Evolutionary conservation across 345 rosid genomes (phyloP).

Genomic region (Eucalyptus camaldulensis): DNA sequence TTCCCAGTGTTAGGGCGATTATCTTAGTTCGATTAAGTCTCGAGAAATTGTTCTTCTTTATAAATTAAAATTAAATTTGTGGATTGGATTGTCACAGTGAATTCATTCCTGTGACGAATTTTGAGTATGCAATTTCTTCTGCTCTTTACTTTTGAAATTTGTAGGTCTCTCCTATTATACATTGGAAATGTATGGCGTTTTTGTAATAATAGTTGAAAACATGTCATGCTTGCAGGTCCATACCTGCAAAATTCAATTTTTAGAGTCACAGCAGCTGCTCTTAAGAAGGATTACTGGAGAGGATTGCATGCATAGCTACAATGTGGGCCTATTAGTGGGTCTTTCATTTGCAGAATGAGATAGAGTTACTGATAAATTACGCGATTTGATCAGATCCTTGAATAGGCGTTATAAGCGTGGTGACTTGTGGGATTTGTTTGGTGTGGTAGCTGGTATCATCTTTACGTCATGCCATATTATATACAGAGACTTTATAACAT

Average conservation of each 20-base stretch:
- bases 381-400: neutral
- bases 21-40: neutral
- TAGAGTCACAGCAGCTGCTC: neutral
- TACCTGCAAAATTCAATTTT: neutral
- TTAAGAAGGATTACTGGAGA: neutral
- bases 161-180: neutral
- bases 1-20: neutral
- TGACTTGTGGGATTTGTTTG: constrained; percentile 1
- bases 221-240: neutral
- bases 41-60: neutral
- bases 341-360: neutral
- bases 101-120: neutral
- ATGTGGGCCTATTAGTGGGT: neutral
- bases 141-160: neutral
- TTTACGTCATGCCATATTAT: constrained; percentile 51
- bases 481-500: constrained; percentile 79
- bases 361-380: neutral
- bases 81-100: neutral
- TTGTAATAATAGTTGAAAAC: neutral
- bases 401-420: constrained; percentile 15
- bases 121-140: neutral
- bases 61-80: neutral
- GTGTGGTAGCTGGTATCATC: constrained; percentile 20
- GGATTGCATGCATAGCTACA: neutral
- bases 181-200: neutral